A percentile compares a stretch with the other conserved stretches of the same genome.
Evolutionary conservation across 257 asterid genomes (phyloP).

Genomic region (Marsdenia floribunda): DNA sequence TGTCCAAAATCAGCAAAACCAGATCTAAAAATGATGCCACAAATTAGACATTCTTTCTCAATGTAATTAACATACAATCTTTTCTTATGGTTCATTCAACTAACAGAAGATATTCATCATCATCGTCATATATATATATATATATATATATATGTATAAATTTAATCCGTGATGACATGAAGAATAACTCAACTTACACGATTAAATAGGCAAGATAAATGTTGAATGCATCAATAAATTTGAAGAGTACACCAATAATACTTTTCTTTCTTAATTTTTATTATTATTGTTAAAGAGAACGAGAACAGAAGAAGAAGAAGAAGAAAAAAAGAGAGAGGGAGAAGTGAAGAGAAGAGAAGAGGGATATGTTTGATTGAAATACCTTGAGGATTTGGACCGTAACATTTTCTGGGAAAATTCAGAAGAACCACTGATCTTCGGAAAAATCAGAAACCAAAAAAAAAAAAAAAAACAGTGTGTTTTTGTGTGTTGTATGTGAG

Average conservation of each 20-base stretch:
- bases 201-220: slow-evolving; percentile 1
- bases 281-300: no score
- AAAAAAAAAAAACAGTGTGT: slow-evolving; percentile 8
- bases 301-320: slow-evolving; percentile 11
- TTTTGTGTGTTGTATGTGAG: slow-evolving; percentile 13
- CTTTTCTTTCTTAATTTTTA: neutral
- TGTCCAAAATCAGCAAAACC: slow-evolving; percentile 43
- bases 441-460: slow-evolving; percentile 32
- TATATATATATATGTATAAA: no score
- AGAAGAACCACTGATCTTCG: slow-evolving; percentile 28
- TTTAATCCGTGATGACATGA: neutral
- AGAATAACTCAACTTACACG: neutral
- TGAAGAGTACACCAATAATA: slow-evolving; percentile 2
- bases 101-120: neutral
- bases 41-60: slow-evolving; percentile 11
- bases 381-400: slow-evolving; percentile 74
- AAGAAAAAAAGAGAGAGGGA: slow-evolving; percentile 19
- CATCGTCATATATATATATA: no score
- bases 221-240: slow-evolving; percentile 11
- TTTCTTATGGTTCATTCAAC: slow-evolving; percentile 1
- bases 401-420: slow-evolving; percentile 32
- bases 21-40: slow-evolving; percentile 40
- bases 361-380: slow-evolving; percentile 16
- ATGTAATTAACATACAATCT: slow-evolving; percentile 11
- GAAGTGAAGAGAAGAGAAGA: neutral